A percentile compares a stretch with the other conserved stretches of the same genome.
Conservation (phyloP, 441 rosid species). For the Eruca vesicaria region DNA sequence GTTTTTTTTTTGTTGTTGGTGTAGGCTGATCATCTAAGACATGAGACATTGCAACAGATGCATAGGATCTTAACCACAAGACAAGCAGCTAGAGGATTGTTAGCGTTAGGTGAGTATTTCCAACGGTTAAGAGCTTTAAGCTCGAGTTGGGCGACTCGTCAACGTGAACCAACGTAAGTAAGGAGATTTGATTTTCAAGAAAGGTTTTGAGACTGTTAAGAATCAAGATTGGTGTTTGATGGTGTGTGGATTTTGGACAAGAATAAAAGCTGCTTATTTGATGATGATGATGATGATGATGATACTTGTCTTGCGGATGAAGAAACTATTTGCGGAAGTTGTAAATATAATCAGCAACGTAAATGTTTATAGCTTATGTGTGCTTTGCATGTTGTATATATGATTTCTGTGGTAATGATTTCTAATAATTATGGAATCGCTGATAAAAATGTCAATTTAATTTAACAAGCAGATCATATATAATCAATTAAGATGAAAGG, state of each 20-base stretch:
- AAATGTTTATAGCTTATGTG: neutral
- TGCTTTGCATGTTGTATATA: slow-evolving; percentile 1
- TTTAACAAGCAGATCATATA: neutral
- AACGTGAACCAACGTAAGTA: slow-evolving; percentile 50
- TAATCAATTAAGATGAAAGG: neutral
- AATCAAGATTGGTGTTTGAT: slow-evolving; percentile 1
- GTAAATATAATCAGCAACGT: slow-evolving; percentile 28
- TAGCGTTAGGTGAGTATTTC: slow-evolving; percentile 92
- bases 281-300: neutral
- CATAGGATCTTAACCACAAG: slow-evolving; percentile 60
- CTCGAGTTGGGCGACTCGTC: slow-evolving; percentile 68
- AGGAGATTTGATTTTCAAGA: neutral
- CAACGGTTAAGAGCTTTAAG: slow-evolving; percentile 80
- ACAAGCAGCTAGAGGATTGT: slow-evolving; percentile 85
- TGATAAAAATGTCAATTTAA: neutral
- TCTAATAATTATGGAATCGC: neutral
- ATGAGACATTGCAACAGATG: slow-evolving; percentile 38
- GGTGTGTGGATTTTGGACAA: slow-evolving; percentile 3
- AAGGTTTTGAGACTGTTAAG: neutral
- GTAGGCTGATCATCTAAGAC: slow-evolving; percentile 42
- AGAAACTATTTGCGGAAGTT: slow-evolving; percentile 2
- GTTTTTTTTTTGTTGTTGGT: neutral
- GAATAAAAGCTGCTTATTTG: neutral
- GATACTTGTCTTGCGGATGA: neutral
- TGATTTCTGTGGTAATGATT: neutral